These are phyloP conservation scores for Tolypocladium paradoxum DNA, from an alignment of 2,329 filamentous ascomycete genomes.

Conservation along the genomic window DNA sequence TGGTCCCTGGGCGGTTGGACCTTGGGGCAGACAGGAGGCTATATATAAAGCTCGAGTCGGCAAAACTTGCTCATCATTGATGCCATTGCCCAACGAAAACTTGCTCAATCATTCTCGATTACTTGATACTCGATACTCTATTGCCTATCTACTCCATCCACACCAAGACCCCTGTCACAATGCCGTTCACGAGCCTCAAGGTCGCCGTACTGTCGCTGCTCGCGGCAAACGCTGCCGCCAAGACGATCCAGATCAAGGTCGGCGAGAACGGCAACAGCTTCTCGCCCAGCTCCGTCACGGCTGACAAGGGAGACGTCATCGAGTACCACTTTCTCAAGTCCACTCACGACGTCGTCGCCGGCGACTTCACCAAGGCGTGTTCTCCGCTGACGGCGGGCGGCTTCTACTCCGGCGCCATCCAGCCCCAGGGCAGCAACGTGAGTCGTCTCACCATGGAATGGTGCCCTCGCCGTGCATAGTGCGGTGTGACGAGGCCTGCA, in stretches of 20 bases:
- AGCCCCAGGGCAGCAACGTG: background rate
- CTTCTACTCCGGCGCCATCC: conserved; percentile 7
- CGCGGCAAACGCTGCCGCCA: conserved; percentile 18
- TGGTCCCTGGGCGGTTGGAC: too few species aligned
- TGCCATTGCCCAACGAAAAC: background rate
- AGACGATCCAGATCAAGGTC: conserved; percentile 28
- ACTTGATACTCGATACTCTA: background rate
- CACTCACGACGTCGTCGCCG: conserved; percentile 35
- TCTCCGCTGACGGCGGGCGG: conserved; percentile 18
- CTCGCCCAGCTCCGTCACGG: conserved; percentile 27
- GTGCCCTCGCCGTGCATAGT: too few species aligned
- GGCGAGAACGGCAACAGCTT: conserved; percentile 35
- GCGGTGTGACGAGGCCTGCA: too few species aligned
- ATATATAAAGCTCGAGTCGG: background rate
- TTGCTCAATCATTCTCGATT: background rate
- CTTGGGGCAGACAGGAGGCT: background rate
- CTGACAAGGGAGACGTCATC: conserved; percentile 32
- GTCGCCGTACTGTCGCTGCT: conserved; percentile 6
- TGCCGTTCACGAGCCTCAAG: conserved; percentile 7
- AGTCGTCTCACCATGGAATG: background rate
- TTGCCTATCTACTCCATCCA: background rate
- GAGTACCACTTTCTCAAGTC: conserved; percentile 38
- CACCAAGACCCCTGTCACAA: conserved; percentile 1
- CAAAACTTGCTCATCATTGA: background rate
- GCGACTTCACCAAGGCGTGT: conserved; percentile 38